A percentile compares a stretch with the other conserved stretches of the same genome.
Evolutionary conservation across 1,284 basidiomycete genomes (phyloP).

Genomic region (Trametes hirsuta): DNA sequence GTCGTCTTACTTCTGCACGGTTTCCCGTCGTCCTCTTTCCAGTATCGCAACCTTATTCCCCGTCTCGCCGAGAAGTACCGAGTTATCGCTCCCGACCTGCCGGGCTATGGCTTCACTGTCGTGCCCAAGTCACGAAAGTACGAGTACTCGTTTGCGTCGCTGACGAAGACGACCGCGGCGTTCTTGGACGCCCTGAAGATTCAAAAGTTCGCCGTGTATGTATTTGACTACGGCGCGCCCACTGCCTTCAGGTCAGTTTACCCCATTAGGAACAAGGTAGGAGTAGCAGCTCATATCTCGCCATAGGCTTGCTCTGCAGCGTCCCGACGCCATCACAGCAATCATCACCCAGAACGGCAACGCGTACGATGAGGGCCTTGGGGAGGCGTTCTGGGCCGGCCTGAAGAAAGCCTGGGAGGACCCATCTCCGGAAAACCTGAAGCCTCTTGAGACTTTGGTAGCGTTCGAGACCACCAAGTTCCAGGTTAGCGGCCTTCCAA

Average conservation of each 20-base stretch:
- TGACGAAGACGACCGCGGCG: conserved; percentile 42
- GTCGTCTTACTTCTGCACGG: conserved; percentile 52
- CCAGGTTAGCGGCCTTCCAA: conserved; percentile 28
- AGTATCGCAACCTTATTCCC: conserved; percentile 52
- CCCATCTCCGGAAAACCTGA: conserved; percentile 30
- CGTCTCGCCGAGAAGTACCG: conserved; percentile 44
- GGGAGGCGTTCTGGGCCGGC: conserved; percentile 42
- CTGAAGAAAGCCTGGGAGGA: conserved; percentile 42
- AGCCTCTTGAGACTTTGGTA: conserved; percentile 27
- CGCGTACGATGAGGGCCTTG: conserved; percentile 49
- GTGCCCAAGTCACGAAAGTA: conserved; percentile 41
- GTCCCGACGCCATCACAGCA: conserved; percentile 45
- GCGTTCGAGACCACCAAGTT: conserved; percentile 39
- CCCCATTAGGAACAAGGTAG: background rate
- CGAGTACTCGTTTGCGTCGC: conserved; percentile 44
- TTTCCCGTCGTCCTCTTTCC: conserved; percentile 49
- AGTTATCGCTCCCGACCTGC: conserved; percentile 52
- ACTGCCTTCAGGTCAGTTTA: conserved; percentile 38
- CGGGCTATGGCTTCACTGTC: conserved; percentile 52
- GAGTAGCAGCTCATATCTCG: conserved; percentile 9
- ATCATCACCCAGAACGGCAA: conserved; percentile 55
- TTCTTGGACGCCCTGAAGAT: conserved; percentile 46
- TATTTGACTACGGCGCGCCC: conserved; percentile 56
- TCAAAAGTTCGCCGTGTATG: conserved; percentile 45
- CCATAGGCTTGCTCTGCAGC: conserved; percentile 44